Conservation (phyloP, 2,329 filamentous ascomycete species). For the Exophiala xenobiotica region DNA sequence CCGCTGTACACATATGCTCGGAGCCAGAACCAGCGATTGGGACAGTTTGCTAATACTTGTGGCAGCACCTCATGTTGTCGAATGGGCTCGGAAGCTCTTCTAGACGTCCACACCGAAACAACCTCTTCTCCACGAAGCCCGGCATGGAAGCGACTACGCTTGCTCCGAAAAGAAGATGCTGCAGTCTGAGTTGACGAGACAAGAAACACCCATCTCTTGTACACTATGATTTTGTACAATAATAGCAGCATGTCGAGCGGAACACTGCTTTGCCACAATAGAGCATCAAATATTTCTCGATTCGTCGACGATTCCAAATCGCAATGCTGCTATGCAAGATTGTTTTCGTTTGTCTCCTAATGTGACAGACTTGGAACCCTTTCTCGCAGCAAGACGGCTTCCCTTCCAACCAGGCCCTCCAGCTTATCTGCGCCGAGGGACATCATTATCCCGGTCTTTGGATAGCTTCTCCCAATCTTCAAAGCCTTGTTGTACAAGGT, state of each 20-base stretch:
- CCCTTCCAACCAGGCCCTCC: background rate
- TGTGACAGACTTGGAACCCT: background rate
- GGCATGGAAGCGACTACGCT: background rate
- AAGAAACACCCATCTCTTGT: conserved; percentile 12
- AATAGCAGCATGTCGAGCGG: conserved; percentile 28
- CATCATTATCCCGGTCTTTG: conserved; percentile 20
- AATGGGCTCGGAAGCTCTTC: conserved; percentile 49
- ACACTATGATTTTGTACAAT: conserved; percentile 33
- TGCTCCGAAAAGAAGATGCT: background rate
- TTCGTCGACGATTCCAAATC: conserved; percentile 15
- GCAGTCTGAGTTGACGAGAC: background rate
- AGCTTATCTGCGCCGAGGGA: conserved; percentile 21
- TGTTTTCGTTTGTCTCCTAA: conserved; percentile 1
- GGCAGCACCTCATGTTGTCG: conserved; percentile 50
- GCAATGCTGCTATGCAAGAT: conserved; percentile 22
- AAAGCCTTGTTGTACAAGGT: conserved; percentile 59
- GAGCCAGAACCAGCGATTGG: too few species aligned
- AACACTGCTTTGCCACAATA: background rate
- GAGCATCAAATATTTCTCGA: conserved; percentile 12
- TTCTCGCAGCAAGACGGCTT: background rate
- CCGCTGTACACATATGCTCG: too few species aligned
- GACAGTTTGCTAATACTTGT: background rate
- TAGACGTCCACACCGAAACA: too few species aligned
- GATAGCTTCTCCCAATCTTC: conserved; percentile 52
- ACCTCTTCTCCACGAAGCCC: too few species aligned